Conservation (phyloP, 192 early-diverging fungal species). For the Rhizophagus sp. region DNA sequence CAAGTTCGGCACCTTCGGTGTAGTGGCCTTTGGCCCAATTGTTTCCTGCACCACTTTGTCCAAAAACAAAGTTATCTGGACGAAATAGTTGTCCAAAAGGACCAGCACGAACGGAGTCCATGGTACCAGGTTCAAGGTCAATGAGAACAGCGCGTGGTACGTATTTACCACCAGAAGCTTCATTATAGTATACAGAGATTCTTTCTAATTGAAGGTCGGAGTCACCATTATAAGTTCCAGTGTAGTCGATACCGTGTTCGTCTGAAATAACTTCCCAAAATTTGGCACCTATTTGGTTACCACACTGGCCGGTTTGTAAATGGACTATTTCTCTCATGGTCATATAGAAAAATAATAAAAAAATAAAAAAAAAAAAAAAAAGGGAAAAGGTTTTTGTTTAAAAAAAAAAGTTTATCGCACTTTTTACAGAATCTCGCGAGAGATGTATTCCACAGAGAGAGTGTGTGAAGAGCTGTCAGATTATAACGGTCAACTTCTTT, state of each 20-base stretch:
- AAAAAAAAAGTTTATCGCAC: neutral
- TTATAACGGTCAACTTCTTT: neutral
- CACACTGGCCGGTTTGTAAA: conserved; percentile 94
- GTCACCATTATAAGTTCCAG: conserved; percentile 84
- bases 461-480: too few relatives aligned
- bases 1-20: conserved; percentile 98
- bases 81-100: conserved; percentile 87
- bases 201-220: conserved; percentile 91
- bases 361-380: neutral
- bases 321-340: conserved; percentile 87
- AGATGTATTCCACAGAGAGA: neutral
- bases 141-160: conserved; percentile 89
- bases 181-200: conserved; percentile 98
- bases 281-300: conserved; percentile 93
- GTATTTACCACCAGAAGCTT: conserved; percentile 78
- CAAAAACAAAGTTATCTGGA: conserved; percentile 97
- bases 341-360: neutral
- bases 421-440: neutral
- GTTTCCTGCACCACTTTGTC: conserved; percentile 98
- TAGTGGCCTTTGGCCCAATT: conserved; percentile 99
- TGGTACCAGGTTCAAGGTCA: conserved; percentile 94
- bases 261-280: conserved; percentile 94
- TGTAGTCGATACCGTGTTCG: conserved; percentile 87
- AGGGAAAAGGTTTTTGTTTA: neutral
- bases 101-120: conserved; percentile 85